A percentile compares a stretch with the other conserved stretches of the same genome.
These are phyloP conservation scores for Pinus tabuliformis DNA, from an alignment of 75 land plant species.

Conservation along the genomic window DNA sequence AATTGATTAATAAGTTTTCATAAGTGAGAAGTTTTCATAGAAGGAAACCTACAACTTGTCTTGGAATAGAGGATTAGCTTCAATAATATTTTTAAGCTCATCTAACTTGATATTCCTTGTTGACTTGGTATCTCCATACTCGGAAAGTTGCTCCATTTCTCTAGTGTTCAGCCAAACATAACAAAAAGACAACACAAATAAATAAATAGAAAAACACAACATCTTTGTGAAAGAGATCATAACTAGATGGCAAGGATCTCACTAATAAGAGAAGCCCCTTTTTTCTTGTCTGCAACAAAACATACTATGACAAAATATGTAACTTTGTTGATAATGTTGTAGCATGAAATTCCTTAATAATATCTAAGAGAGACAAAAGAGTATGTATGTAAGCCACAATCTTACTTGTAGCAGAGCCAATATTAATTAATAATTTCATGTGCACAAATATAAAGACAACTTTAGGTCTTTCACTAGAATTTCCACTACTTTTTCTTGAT, in stretches of 20 bases:
- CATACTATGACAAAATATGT: too few species aligned
- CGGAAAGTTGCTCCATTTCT: too few species aligned
- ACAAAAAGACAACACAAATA: too few species aligned
- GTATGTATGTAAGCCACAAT: neutral
- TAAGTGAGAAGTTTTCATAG: constrained; percentile 59
- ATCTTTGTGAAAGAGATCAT: too few species aligned
- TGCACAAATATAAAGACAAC: constrained; percentile 68
- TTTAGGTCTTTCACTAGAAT: constrained; percentile 92
- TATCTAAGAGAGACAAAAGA: neutral
- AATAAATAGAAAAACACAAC: too few species aligned
- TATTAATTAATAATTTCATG: neutral
- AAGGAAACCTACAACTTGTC: constrained; percentile 77
- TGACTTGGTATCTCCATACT: too few species aligned
- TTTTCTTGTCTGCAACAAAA: too few species aligned
- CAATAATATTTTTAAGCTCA: constrained; percentile 77
- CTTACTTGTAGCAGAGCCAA: constrained; percentile 5
- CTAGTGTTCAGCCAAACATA: too few species aligned
- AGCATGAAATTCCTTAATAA: neutral
- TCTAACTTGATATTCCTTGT: too few species aligned
- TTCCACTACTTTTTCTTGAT: constrained; percentile 85
- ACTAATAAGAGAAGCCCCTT: too few species aligned
- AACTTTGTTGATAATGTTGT: too few species aligned
- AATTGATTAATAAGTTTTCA: constrained; percentile 85
- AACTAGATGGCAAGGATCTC: too few species aligned
- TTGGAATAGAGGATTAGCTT: constrained; percentile 78